These are phyloP conservation scores for Lotus japonicus DNA, from an alignment of 306 rosid genomes.

Conservation along the genomic window DNA sequence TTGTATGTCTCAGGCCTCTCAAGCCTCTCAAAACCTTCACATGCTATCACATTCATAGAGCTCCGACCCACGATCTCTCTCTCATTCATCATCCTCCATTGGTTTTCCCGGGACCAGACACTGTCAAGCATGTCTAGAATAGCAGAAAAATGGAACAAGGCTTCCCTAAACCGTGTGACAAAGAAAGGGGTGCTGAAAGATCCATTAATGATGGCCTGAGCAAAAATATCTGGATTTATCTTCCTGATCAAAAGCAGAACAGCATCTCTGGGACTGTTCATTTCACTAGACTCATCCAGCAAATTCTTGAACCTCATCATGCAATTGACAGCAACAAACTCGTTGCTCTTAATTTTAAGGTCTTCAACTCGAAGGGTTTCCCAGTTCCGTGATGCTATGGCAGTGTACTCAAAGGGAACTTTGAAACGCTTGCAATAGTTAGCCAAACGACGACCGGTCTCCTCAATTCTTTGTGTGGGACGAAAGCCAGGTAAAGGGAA, in stretches of 20 bases:
- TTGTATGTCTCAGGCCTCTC: conserved; percentile 86
- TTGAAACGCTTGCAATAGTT: too few relatives aligned
- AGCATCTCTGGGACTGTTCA: conserved; percentile 57
- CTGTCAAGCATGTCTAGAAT: conserved; percentile 73
- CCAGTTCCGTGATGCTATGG: conserved; percentile 43
- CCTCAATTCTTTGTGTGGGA: too few relatives aligned
- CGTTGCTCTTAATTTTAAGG: conserved; percentile 45
- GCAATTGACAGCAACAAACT: conserved; percentile 55
- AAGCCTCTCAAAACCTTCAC: conserved; percentile 68
- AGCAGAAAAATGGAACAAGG: conserved; percentile 69
- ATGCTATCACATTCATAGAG: conserved; percentile 66
- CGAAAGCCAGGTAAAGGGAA: too few relatives aligned
- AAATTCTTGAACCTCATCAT: conserved; percentile 53
- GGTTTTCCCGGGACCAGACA: conserved; percentile 42
- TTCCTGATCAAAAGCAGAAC: conserved; percentile 57
- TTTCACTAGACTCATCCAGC: conserved; percentile 46
- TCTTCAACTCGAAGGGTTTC: conserved; percentile 53
- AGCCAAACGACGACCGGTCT: too few relatives aligned
- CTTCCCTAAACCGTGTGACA: conserved; percentile 60
- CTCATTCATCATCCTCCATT: conserved; percentile 53
- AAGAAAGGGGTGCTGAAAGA: conserved; percentile 75
- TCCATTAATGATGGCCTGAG: conserved; percentile 65
- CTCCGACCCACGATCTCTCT: conserved; percentile 57
- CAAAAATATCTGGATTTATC: conserved; percentile 61
- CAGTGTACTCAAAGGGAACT: too few relatives aligned